A percentile compares a stretch with the other conserved stretches of the same genome.
These are phyloP conservation scores for Botrytis galanthina DNA, from an alignment of 2,329 filamentous ascomycete species.

Conservation along the genomic window DNA sequence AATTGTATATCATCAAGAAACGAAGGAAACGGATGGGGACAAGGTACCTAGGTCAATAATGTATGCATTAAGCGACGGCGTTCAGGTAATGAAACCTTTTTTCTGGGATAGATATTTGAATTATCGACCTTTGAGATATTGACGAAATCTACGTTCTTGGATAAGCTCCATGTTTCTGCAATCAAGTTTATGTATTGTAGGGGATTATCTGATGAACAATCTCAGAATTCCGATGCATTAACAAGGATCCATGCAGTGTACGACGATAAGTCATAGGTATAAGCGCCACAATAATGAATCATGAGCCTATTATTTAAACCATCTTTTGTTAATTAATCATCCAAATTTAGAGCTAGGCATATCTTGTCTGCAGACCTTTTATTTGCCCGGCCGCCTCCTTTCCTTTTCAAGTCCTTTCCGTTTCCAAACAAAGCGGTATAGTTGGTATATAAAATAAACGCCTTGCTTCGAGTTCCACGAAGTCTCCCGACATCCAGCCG, in stretches of 20 bases:
- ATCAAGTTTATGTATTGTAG: background rate
- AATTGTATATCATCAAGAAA: conserved; percentile 6
- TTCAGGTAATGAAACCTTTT: conserved; percentile 10
- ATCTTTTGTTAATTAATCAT: background rate
- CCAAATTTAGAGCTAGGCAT: background rate
- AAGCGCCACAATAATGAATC: background rate
- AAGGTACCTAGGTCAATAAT: conserved; percentile 16
- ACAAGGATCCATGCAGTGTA: background rate
- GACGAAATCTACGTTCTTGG: background rate
- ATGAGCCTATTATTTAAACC: background rate
- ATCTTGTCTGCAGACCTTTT: background rate
- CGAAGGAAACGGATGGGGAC: background rate
- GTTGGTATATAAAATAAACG: background rate
- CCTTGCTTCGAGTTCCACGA: background rate
- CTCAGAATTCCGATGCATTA: background rate
- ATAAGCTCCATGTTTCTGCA: background rate
- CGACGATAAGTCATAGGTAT: background rate
- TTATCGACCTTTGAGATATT: conserved; percentile 1
- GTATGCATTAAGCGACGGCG: conserved; percentile 21
- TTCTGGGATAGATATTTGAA: conserved; percentile 7
- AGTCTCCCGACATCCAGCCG: background rate
- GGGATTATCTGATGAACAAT: background rate
- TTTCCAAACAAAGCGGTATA: background rate
- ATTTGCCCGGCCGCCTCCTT: background rate
- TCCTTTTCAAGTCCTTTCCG: background rate